A percentile compares a stretch with the other conserved stretches of the same genome.
Evolutionary conservation across 345 rosid genomes (phyloP).

Genomic region (Geranium rotundifolium): DNA sequence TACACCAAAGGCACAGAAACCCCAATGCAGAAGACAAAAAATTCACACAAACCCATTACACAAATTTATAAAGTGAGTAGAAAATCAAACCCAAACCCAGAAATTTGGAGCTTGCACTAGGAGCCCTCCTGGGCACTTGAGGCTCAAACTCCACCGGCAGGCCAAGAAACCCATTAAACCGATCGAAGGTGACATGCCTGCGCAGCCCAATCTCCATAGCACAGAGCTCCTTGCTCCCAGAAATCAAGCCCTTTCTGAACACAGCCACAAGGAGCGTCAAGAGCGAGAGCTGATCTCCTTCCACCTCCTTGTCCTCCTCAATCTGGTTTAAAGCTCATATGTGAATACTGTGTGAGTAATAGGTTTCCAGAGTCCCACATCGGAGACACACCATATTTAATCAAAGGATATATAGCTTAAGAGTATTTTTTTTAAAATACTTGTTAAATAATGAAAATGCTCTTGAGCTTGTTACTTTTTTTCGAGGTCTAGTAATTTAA

Average conservation of each 20-base stretch:
- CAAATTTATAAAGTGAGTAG: not conserved
- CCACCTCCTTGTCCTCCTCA: constrained; percentile 11
- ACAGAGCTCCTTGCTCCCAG: constrained; percentile 40
- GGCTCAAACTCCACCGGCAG: constrained; percentile 98
- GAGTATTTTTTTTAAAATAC: no score
- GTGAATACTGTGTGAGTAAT: no score
- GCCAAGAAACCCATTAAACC: constrained; percentile 95
- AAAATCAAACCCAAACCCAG: not conserved
- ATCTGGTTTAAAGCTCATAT: no score
- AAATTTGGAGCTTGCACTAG: constrained; percentile 70
- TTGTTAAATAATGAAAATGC: no score
- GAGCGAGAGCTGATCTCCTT: constrained; percentile 40
- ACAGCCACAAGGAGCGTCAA: constrained; percentile 55
- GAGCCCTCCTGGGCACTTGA: constrained; percentile 82
- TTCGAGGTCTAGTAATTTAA: no score
- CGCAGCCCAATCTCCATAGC: constrained; percentile 95
- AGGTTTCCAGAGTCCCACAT: no score
- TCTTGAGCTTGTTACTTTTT: no score
- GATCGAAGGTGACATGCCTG: constrained; percentile 97
- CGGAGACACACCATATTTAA: no score
- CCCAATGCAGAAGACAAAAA: not conserved
- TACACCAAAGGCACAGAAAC: no score
- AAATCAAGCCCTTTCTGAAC: constrained; percentile 53
- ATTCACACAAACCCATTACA: not conserved
- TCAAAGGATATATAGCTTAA: no score